Percentiles rank a stretch among this genome's conserved stretches.
Evolutionary conservation across 1,284 basidiomycete genomes (phyloP).

Genomic region (Irpex sp.): DNA sequence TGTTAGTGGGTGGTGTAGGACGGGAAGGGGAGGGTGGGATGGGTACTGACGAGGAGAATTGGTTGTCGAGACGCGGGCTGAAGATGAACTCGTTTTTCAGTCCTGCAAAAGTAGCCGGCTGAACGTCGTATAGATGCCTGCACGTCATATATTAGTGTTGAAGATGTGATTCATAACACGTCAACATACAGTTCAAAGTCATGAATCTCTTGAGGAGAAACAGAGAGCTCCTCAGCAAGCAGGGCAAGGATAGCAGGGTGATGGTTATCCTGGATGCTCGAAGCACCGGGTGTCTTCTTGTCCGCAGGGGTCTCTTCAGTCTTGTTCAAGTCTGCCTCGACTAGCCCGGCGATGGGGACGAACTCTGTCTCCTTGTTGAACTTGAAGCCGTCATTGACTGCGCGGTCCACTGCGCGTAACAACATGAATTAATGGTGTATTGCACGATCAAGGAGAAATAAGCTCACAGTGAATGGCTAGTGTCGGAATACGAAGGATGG

Average conservation of each 20-base stretch:
- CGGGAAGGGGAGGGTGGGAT: not conserved
- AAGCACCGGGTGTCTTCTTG: constrained; percentile 28
- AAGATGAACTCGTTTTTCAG: constrained; percentile 92
- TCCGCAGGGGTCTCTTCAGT: constrained; percentile 19
- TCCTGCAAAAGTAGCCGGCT: constrained; percentile 86
- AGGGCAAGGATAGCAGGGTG: constrained; percentile 79
- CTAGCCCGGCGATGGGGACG: constrained; percentile 74
- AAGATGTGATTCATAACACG: no score
- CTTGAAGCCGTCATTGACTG: constrained; percentile 69
- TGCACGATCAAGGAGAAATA: not conserved
- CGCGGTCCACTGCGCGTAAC: constrained; percentile 64
- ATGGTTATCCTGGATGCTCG: constrained; percentile 72
- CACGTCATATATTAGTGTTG: no score
- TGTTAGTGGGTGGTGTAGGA: no score
- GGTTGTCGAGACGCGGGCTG: constrained; percentile 89
- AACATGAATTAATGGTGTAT: not conserved
- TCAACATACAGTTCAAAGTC: constrained; percentile 86
- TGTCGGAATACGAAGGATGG: constrained; percentile 85
- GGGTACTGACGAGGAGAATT: constrained; percentile 75
- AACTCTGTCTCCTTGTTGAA: constrained; percentile 91
- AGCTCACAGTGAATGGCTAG: constrained; percentile 73
- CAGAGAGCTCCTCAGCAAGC: constrained; percentile 74
- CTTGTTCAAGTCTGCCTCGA: constrained; percentile 56
- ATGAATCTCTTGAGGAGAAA: constrained; percentile 80
- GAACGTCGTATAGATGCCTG: constrained; percentile 83